Conservation (phyloP, 345 rosid genomes). For the Pistacia atlantica region DNA sequence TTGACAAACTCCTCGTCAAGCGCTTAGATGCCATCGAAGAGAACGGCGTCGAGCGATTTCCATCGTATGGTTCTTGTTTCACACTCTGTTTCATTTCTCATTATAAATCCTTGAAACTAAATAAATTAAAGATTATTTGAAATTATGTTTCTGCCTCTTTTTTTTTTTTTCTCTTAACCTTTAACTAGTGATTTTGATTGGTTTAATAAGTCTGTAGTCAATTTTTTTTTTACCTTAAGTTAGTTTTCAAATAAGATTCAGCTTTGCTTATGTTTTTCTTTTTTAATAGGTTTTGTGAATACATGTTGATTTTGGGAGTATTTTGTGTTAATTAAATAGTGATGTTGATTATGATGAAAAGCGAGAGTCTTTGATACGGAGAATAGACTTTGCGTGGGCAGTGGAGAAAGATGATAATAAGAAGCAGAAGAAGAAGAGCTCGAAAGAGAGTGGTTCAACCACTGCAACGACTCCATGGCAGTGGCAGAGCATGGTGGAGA, state of each 20-base stretch:
- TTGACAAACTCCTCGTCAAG: conserved; percentile 82
- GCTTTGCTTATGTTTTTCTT: neutral
- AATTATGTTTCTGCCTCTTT: neutral
- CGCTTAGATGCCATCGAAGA: conserved; percentile 84
- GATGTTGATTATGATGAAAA: conserved; percentile 81
- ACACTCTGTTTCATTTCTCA: neutral
- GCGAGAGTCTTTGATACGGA: conserved; percentile 70
- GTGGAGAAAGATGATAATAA: conserved; percentile 68
- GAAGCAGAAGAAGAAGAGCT: conserved; percentile 64
- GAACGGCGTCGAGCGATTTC: conserved; percentile 76
- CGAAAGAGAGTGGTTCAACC: conserved; percentile 48
- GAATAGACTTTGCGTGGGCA: conserved; percentile 93
- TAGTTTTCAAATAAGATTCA: neutral
- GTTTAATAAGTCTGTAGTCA: too few relatives aligned
- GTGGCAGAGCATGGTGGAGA: conserved; percentile 94
- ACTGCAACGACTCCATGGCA: conserved; percentile 51
- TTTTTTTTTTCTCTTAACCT: too few relatives aligned
- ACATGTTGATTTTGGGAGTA: neutral
- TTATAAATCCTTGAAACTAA: neutral
- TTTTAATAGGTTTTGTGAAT: neutral
- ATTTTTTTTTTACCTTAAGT: too few relatives aligned
- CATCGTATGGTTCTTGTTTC: conserved; percentile 47
- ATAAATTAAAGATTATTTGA: neutral
- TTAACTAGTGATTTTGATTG: too few relatives aligned
- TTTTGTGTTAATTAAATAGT: conserved; percentile 29